These are phyloP conservation scores for Sugiyamaella valdiviana DNA, from an alignment of 805 yeast species.

Conservation along the genomic window DNA sequence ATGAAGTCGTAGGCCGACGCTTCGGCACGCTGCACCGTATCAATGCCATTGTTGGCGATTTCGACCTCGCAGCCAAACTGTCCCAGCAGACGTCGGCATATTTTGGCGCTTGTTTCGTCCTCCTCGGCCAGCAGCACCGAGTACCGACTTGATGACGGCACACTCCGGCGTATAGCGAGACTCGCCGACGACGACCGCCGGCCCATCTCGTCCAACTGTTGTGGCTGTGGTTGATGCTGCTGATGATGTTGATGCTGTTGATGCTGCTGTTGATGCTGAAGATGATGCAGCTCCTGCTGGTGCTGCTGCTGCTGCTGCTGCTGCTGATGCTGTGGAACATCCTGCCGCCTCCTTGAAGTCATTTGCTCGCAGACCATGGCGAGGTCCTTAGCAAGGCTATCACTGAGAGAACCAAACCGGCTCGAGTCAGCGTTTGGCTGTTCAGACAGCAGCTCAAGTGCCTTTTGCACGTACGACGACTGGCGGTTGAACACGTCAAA, in stretches of 20 bases:
- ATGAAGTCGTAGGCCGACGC: constrained; percentile 46
- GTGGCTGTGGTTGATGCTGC: constrained; percentile 16
- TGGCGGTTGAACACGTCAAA: not conserved
- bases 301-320: not conserved
- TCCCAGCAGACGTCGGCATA: constrained; percentile 73
- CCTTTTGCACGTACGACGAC: constrained; percentile 5
- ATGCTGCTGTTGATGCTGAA: constrained; percentile 1
- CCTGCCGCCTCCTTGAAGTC: not conserved
- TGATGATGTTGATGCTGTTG: constrained; percentile 11
- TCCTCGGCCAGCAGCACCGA: constrained; percentile 50
- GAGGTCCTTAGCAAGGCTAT: not conserved
- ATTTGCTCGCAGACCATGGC: not conserved
- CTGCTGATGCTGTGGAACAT: not conserved
- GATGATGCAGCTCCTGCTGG: not conserved
- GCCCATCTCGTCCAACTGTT: constrained; percentile 8
- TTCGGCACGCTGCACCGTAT: constrained; percentile 82
- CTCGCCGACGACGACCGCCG: not conserved
- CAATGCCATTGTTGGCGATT: constrained; percentile 85
- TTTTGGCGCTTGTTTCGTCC: constrained; percentile 58
- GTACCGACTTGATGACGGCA: not conserved
- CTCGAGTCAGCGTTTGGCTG: not conserved
- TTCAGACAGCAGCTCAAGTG: constrained; percentile 3
- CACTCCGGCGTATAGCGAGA: not conserved
- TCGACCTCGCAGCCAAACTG: constrained; percentile 91
- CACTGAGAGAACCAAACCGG: not conserved